Evolutionary conservation across 306 rosid species (phyloP), one percentile per base, ranked within the genome.

Genomic region (Mimosa pudica): DNA sequence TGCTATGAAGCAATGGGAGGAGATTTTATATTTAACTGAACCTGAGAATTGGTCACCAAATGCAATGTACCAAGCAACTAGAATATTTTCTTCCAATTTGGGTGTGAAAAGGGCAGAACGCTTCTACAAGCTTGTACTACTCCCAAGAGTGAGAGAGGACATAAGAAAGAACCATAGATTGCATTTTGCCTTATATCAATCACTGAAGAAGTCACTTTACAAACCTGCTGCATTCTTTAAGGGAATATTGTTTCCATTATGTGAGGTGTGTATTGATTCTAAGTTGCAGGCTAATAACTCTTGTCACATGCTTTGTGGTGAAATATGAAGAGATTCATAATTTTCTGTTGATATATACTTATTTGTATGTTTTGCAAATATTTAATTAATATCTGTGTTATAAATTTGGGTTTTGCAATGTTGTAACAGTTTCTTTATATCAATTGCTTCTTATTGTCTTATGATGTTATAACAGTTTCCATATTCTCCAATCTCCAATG

Each of bases 21-120:
- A 91, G 81, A 79, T 86, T 67, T 77, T 95, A n/a, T 90, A 92
- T 79, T 20, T 92, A 52, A 95, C 98, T 8, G 95, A 91, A 85
- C 98, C 98, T 54, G 93, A 92, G 68, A 92, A 90, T 13, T 95
- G 98, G 98, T 95, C 98, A 8, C 97, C 98, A 52, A 89, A 89
- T 88, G 98, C 97, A 1, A 77, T 92, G 86, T 95, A 80, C 81
- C 98, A 92, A 84, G 94, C 97, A 61, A 91, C 96, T 35, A 89
- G 94, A 74, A 89, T 92, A 76, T 95, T 95, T 51, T 86, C 98
- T 65, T 95, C 98, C 76, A 92, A 89, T 84, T 84, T 94, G 79
- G 82, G 91, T 74, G 89, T 85, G 0, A 90, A 88, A 82, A 89
- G 84, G 90, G 97, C 89, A 3, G 96, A 89, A 81, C 89, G 88